Evolutionary conservation across 768 basidiomycete species (phyloP).

Genomic region (Paxillus involutus): DNA sequence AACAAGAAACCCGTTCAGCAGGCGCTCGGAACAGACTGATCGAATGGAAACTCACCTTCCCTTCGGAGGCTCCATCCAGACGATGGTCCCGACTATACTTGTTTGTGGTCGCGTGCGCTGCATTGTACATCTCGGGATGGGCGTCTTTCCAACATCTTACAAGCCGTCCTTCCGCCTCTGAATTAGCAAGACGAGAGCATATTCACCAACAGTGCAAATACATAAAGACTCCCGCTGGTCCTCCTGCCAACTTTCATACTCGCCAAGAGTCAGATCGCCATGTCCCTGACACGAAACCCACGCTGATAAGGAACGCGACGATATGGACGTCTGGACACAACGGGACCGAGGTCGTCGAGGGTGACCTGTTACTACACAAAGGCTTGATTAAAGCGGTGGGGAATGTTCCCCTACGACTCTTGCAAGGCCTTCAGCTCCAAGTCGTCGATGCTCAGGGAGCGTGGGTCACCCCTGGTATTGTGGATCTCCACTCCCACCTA

Average conservation of each 20-base stretch:
- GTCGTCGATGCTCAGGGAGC: slow-evolving; percentile 63
- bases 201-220: slow-evolving; percentile 45
- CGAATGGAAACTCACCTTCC: slow-evolving; percentile 37
- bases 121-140: slow-evolving; percentile 5
- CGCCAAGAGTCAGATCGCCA: slow-evolving; percentile 66
- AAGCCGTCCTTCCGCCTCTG: slow-evolving; percentile 1
- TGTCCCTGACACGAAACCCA: slow-evolving; percentile 58
- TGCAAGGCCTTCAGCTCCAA: slow-evolving; percentile 27
- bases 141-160: background rate
- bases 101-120: slow-evolving; percentile 1
- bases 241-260: slow-evolving; percentile 44
- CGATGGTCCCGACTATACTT: slow-evolving; percentile 10
- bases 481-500: slow-evolving; percentile 50
- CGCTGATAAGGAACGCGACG: slow-evolving; percentile 70
- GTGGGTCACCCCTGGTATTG: slow-evolving; percentile 79
- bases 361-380: slow-evolving; percentile 68
- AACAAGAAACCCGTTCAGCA: slow-evolving; percentile 4
- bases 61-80: background rate
- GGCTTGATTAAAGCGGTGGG: slow-evolving; percentile 68
- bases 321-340: slow-evolving; percentile 81
- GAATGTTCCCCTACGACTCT: slow-evolving; percentile 28
- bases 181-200: slow-evolving; percentile 14
- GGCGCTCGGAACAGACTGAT: background rate
- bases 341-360: slow-evolving; percentile 63
- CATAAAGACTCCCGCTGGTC: slow-evolving; percentile 40